Conservation (phyloP, 352 stramenopile species). For the Pythium apleroticum region DNA sequence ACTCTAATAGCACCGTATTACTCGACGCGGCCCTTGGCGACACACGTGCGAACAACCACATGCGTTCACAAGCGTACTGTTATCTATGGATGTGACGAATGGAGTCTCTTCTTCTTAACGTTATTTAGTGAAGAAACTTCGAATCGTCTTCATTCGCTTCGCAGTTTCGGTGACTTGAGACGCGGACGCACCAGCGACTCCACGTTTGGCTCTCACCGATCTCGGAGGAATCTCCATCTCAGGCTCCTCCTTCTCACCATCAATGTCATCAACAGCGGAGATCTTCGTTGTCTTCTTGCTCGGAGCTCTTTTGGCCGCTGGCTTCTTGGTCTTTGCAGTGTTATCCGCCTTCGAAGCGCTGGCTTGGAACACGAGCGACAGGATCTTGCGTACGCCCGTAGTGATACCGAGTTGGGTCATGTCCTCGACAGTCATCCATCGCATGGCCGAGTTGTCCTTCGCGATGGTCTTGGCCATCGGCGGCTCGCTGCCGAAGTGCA, state of each 20-base stretch:
- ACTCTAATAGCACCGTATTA: slow-evolving; percentile 70
- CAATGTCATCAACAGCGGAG: not conserved
- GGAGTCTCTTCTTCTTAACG: slow-evolving; percentile 30
- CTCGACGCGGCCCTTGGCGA: slow-evolving; percentile 58
- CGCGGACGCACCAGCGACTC: slow-evolving; percentile 5
- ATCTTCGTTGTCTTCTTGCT: slow-evolving; percentile 7
- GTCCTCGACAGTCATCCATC: slow-evolving; percentile 78
- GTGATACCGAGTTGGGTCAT: slow-evolving; percentile 85
- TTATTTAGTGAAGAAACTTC: slow-evolving; percentile 72
- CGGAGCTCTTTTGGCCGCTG: slow-evolving; percentile 13
- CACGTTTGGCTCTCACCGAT: slow-evolving; percentile 12
- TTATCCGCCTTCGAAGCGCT: not conserved
- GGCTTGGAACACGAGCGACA: slow-evolving; percentile 47
- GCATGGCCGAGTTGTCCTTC: slow-evolving; percentile 21
- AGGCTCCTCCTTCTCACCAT: not conserved
- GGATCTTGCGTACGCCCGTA: slow-evolving; percentile 87
- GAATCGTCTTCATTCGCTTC: slow-evolving; percentile 61
- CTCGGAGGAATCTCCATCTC: not conserved
- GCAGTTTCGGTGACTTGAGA: slow-evolving; percentile 41
- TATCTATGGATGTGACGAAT: too few relatives aligned
- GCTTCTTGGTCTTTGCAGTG: slow-evolving; percentile 21
- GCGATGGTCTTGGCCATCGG: slow-evolving; percentile 8
- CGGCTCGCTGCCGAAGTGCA: slow-evolving; percentile 53
- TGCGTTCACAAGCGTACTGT: slow-evolving; percentile 86
- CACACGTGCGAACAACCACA: slow-evolving; percentile 60